These are phyloP conservation scores for Rhipidocladum racemiflorum DNA, from an alignment of 176 grass and related monocot genomes.

Conservation along the genomic window DNA sequence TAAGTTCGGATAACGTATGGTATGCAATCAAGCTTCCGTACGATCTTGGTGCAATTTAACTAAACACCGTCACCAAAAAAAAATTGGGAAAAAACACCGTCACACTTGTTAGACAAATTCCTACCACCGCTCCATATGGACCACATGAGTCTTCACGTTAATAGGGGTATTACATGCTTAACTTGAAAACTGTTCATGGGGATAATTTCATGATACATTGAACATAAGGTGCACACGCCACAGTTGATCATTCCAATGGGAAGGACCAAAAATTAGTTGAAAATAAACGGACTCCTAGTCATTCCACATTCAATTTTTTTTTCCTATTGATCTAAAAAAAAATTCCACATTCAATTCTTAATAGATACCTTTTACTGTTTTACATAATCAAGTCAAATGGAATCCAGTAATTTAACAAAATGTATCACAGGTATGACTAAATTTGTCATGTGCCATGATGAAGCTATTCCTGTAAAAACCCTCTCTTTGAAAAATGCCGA, in stretches of 20 bases:
- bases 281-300: neutral
- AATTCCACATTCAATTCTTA: neutral
- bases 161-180: too few species aligned
- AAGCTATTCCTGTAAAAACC: neutral
- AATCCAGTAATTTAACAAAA: neutral
- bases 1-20: neutral
- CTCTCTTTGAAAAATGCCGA: neutral
- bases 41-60: too few species aligned
- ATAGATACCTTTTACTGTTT: neutral
- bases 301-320: neutral
- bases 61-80: too few species aligned
- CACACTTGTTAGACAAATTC: too few species aligned
- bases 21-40: too few species aligned
- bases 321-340: too few species aligned
- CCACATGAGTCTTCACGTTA: too few species aligned
- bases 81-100: too few species aligned
- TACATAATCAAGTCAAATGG: neutral
- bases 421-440: neutral
- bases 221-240: neutral
- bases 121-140: too few species aligned
- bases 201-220: neutral
- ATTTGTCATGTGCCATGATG: neutral
- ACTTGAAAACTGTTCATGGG: neutral
- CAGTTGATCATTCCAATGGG: neutral
- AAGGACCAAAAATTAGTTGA: neutral